phyloP scores from a whole-genome alignment of 139 green algal species.

The Tetradesmus lagerheimii region DNA sequence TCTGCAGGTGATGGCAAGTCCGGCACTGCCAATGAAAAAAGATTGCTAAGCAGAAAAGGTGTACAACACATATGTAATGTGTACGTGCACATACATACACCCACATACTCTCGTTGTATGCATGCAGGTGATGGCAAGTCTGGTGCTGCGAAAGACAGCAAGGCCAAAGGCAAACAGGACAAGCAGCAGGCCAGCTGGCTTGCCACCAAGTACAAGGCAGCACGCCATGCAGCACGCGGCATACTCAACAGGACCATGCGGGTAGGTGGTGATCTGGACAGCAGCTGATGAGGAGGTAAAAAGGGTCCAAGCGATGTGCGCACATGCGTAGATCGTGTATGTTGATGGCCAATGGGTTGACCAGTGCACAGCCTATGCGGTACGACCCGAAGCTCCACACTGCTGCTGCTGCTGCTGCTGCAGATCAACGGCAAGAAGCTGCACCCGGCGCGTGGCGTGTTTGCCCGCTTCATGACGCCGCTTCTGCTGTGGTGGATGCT shows the following conservation, averaged over 20 bases:
- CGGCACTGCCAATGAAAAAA: too few relatives aligned
- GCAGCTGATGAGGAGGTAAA: too few relatives aligned
- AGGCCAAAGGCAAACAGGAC: neutral
- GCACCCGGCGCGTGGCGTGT: neutral
- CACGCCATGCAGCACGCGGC: neutral
- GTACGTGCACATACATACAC: too few relatives aligned
- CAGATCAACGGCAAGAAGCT: conserved; percentile 50
- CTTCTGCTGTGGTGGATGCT: conserved; percentile 44
- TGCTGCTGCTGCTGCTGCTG: neutral
- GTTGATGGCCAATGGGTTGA: too few relatives aligned
- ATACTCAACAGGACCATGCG: neutral
- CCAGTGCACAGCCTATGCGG: too few relatives aligned
- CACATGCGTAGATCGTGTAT: too few relatives aligned
- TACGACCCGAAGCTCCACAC: too few relatives aligned
- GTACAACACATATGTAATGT: too few relatives aligned
- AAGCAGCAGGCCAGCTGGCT: neutral
- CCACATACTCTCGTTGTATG: too few relatives aligned
- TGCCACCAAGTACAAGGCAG: neutral
- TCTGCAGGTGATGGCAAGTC: neutral
- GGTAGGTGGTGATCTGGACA: neutral
- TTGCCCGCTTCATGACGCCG: conserved; percentile 38
- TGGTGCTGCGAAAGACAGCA: neutral
- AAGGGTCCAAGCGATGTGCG: too few relatives aligned
- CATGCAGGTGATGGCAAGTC: neutral
- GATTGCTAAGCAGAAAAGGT: too few relatives aligned